A percentile compares a stretch with the other conserved stretches of the same genome.
Conservation (phyloP, 2,329 filamentous ascomycete species). For the Colletotrichum sojae region DNA sequence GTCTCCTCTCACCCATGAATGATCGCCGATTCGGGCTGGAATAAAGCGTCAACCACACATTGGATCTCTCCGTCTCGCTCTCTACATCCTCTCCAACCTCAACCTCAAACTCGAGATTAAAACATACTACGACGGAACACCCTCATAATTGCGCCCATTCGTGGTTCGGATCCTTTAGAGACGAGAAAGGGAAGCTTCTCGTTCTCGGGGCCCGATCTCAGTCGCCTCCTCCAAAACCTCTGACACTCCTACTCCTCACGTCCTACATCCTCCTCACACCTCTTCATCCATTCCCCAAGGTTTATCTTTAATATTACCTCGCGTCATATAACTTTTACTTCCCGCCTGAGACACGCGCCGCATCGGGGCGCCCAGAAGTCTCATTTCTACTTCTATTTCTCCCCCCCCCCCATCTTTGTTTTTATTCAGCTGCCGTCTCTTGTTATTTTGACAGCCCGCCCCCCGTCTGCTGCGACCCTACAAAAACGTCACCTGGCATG, state of each 20-base stretch:
- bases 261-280: not conserved
- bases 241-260: too few species aligned
- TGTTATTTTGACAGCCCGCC: not conserved
- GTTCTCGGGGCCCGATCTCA: too few species aligned
- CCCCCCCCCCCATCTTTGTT: not conserved
- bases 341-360: constrained; percentile 36
- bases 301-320: constrained; percentile 5
- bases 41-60: constrained; percentile 3
- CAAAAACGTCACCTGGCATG: constrained; percentile 33
- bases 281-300: not conserved
- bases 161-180: too few species aligned
- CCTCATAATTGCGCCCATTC: too few species aligned
- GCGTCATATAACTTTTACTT: constrained; percentile 22
- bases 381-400: constrained; percentile 2
- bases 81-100: not conserved
- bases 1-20: constrained; percentile 1
- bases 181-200: too few species aligned
- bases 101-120: too few species aligned
- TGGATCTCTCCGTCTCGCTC: not conserved
- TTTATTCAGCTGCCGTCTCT: constrained; percentile 1
- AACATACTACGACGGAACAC: too few species aligned
- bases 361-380: constrained; percentile 14
- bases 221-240: not conserved
- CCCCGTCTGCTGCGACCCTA: not conserved
- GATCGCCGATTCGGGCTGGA: constrained; percentile 26